These are phyloP conservation scores for Pestalotiopsis sp. DNA, from an alignment of 2,329 filamentous ascomycete species.

Conservation along the genomic window DNA sequence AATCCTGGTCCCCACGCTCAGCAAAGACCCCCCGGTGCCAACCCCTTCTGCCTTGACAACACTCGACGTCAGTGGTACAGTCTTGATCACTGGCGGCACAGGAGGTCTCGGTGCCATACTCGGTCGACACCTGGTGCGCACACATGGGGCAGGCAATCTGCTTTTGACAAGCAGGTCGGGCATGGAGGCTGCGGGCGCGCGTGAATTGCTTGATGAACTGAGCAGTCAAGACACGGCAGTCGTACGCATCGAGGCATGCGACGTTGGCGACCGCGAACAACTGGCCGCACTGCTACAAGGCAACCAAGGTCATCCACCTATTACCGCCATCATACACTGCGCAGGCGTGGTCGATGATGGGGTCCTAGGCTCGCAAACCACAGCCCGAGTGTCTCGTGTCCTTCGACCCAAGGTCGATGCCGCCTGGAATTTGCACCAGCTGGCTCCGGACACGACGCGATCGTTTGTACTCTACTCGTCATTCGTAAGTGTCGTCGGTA, in stretches of 20 bases:
- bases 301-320: conserved; percentile 4
- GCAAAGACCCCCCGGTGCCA: neutral
- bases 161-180: conserved; percentile 6
- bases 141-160: conserved; percentile 1
- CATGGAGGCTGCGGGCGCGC: conserved; percentile 5
- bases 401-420: conserved; percentile 9
- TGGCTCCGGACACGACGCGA: conserved; percentile 30
- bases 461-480: conserved; percentile 29
- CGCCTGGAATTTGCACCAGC: conserved; percentile 11
- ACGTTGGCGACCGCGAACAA: neutral
- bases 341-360: conserved; percentile 9
- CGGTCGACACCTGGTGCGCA: neutral
- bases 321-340: conserved; percentile 9
- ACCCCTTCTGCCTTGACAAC: neutral
- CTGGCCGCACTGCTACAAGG: neutral
- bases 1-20: conserved; percentile 5
- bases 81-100: conserved; percentile 8
- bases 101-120: conserved; percentile 9
- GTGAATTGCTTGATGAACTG: neutral
- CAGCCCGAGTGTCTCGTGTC: conserved; percentile 8
- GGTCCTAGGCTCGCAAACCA: conserved; percentile 1
- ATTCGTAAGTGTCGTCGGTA: conserved; percentile 3
- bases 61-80: conserved; percentile 7
- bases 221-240: neutral
- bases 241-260: conserved; percentile 7